Evolutionary conservation across 371 early-diverging fungal species (phyloP), one percentile per base, ranked within the genome.

Genomic region (Mucor lusitanicus): DNA sequence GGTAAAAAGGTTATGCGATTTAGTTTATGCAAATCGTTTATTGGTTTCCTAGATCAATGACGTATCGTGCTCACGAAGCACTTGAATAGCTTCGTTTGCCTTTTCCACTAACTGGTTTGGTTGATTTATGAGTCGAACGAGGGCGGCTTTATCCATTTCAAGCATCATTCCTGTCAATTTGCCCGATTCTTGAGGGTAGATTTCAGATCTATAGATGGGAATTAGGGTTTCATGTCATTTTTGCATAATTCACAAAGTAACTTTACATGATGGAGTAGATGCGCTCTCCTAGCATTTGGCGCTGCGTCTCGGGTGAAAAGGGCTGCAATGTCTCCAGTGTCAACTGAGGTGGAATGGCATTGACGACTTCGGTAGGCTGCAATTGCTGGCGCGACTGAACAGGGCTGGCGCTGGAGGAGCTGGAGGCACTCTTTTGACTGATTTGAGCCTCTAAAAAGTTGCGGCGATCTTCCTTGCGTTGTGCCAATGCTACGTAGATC

Each of bases 141-240:
- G 80, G 77, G 95, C 95, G 60, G 88, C 79, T 76, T 93, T 92
- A 71, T 96, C 96, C 96, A 97, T 95, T 84, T 99, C 99, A 59
- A 99, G 81, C 56, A 99, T 82, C 97, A 97, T 97, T 56, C 98
- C 98, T 9, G 99, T 99, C 68, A 99, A 92, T 89, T 99, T 97
- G 66, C 95, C 95, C 64, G 97, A 95, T 42, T 84, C 76, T 50
- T 85, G 82, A 59, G 89, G 90, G 75, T 93, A 88, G 61, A 78
- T 78, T 35, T 69, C 60, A 59, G 74, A 63, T 15, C 80, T 79
- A 62, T 23, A 19, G 8, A 0, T 17, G n/a, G 6, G 19, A 19
- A 25, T 12, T 25, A 25, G 25, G 5, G 50, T 25, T 50, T 50
- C 13, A 25, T 9, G 23, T 50, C 7, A 50, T 23, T 37, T 48